A percentile compares a stretch with the other conserved stretches of the same genome.
Conservation (phyloP, 2,329 filamentous ascomycete genomes). For the Sarocladium kiliense region DNA sequence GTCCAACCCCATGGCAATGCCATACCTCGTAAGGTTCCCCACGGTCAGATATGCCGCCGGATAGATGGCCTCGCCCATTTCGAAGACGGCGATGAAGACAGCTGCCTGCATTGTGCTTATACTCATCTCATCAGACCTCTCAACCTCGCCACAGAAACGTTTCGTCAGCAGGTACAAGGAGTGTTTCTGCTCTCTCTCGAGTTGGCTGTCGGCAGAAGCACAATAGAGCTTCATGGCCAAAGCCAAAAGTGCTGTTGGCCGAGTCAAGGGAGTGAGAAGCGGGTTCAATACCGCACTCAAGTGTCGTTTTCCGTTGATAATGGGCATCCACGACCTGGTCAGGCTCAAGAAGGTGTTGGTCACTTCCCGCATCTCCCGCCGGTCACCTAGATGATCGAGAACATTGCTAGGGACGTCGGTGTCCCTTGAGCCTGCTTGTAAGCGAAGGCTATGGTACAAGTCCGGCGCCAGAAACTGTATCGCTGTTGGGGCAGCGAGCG, state of each 20-base stretch:
- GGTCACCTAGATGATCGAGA: not conserved
- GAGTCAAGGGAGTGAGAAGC: not conserved
- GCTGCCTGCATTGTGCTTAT: conserved; percentile 10
- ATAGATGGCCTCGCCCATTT: conserved; percentile 14
- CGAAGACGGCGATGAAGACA: conserved; percentile 13
- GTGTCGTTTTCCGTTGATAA: not conserved
- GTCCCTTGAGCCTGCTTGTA: not conserved
- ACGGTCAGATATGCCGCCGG: conserved; percentile 15
- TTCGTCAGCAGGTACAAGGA: not conserved
- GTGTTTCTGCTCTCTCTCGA: not conserved
- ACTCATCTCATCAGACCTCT: not conserved
- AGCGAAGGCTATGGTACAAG: not conserved
- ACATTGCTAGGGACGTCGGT: not conserved
- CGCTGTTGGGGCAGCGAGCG: not conserved
- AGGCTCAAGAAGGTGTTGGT: not conserved
- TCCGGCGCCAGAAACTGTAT: not conserved
- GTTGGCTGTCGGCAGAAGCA: not conserved
- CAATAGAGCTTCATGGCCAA: conserved; percentile 1
- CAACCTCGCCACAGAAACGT: not conserved
- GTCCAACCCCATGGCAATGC: conserved; percentile 11
- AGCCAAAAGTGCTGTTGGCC: not conserved
- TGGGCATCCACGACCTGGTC: not conserved
- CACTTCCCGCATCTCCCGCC: not conserved
- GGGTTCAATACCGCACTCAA: conserved; percentile 1
- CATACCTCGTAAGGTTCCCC: conserved; percentile 13